These are phyloP conservation scores for Phytophthora chlamydospora DNA, from an alignment of 352 stramenopile genomes.

Conservation along the genomic window DNA sequence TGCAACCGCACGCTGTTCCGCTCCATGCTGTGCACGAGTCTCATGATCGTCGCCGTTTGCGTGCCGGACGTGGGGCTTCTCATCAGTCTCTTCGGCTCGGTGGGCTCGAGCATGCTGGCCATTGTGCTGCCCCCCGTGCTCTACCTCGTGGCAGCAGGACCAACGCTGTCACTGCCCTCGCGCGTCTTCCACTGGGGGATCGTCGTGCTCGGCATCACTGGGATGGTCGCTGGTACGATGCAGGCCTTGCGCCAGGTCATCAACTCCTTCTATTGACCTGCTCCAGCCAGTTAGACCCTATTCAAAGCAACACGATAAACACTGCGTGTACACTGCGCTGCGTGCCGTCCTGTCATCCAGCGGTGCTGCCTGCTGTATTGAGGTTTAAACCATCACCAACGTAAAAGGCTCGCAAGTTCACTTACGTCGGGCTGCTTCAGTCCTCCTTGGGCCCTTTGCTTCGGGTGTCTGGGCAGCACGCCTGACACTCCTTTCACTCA, in stretches of 20 bases:
- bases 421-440: slow-evolving; percentile 15
- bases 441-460: slow-evolving; percentile 25
- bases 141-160: slow-evolving; percentile 53
- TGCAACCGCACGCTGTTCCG: slow-evolving; percentile 82
- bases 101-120: slow-evolving; percentile 82
- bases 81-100: slow-evolving; percentile 82
- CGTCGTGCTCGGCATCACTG: slow-evolving; percentile 55
- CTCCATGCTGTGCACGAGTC: slow-evolving; percentile 78
- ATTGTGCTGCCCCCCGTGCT: slow-evolving; percentile 78
- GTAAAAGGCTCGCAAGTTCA: slow-evolving; percentile 22
- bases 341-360: slow-evolving; percentile 20
- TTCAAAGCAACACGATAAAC: slow-evolving; percentile 21
- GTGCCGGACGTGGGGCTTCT: slow-evolving; percentile 72
- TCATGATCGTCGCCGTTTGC: slow-evolving; percentile 81
- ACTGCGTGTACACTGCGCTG: slow-evolving; percentile 16
- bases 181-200: slow-evolving; percentile 54
- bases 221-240: slow-evolving; percentile 71
- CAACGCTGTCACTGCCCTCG: slow-evolving; percentile 46
- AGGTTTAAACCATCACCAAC: slow-evolving; percentile 13
- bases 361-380: slow-evolving; percentile 25
- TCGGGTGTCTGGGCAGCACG: slow-evolving; percentile 12
- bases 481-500: slow-evolving; percentile 70
- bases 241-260: slow-evolving; percentile 63
- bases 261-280: slow-evolving; percentile 37
- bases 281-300: slow-evolving; percentile 22